Base-by-base conservation (phyloP, 768 basidiomycete genomes). In the Plicaturopsis crispa region DNA sequence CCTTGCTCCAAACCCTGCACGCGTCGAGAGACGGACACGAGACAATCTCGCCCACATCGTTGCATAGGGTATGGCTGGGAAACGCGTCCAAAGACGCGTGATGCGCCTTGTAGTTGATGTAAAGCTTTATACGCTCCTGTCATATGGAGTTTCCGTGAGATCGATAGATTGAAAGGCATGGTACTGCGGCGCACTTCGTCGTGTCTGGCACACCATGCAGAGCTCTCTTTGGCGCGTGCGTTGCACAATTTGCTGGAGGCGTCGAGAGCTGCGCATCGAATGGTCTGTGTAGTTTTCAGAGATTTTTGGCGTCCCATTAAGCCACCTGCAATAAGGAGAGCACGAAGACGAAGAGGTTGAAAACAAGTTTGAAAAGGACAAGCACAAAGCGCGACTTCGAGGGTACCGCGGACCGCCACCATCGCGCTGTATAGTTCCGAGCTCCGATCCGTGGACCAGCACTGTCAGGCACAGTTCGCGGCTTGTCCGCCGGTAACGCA, bases 51-150 rank as follows among this genome's bases (percentile, higher is more conserved):
- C 45, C 48, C 1, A 41, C 17, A 41, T 53, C 54, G 24, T 43
- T 42, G 42, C 55, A 61, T 13, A 54, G 43, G 5, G 46, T 49
- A 22, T 55, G 28, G 12, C 59, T 53, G 4, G 53, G 52, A 17
- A 56, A 53, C 21, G 46, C 51, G 24, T 57, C 45, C 31, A 66
- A 56, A 18, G 55, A 50, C 18, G 49, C 42, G 37, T 58, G 59
- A 24, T 57, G 52, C 8, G 50, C 36, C 38, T 66, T 66, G 45
- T 66, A 65, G 23, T 56, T 60, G 34, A 46, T 35, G 46, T 66
- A 64, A 7, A 65, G 47, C 39, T 58, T 66, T 20, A 54, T 48
- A n/a, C 64, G 55, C 39, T 64, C 59, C 60, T 47, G 31, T 18
- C 19, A 5, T 18, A 24, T 10, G 12, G 10, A 31, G 31, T 36